Base-by-base conservation (phyloP, 192 early-diverging fungal genomes). In the Coemansia sp. region DNA sequence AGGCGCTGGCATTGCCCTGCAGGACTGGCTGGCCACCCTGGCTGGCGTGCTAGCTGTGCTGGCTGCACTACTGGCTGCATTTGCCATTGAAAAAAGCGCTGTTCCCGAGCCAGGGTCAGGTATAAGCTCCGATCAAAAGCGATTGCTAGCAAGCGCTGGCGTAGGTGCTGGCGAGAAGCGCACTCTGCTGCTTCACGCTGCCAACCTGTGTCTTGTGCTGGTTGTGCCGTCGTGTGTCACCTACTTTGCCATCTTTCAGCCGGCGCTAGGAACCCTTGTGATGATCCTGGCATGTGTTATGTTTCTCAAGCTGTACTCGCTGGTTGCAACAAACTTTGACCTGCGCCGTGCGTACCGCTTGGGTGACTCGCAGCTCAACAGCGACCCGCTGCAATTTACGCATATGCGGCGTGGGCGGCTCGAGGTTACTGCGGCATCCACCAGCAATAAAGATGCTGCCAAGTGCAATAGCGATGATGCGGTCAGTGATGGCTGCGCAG, bases 261-360 rank as follows among this genome's bases (percentile, higher is more conserved):
- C 90, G 2, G 66, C 86, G 52, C 75, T 88, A 57, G 90, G 86
- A 24, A 87, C 86, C 37, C 56, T 80, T 24, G 84, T 84, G 9
- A 79, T 92, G 41, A 50, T 86, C 17, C 79, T 76, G 47, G 85
- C 86, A 2, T 73, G 88, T 6, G 82, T 93, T 62, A 84, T 92
- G 56, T 89, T 91, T 59, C 81, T 94, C 45, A 94, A 95, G 84
- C 80, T 94, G 54, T 85, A 87, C 17, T 93, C 92, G 17, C 91
- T 87, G 75, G 83, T 82, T 0, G 82, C 92, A 10, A 90, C 92
- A 15, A 92, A 92, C 82, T 84, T 84, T 60, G 91, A 92, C 48
- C 72, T 93, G 45, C 86, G 93, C 49, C 67, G 75, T 10, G 82
- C 83, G 6, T 84, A 84, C 38, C 65, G 83, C n/a, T 83, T 83